phyloP scores from a whole-genome alignment of 2,329 filamentous ascomycete genomes.

The Phialophora tarda region DNA sequence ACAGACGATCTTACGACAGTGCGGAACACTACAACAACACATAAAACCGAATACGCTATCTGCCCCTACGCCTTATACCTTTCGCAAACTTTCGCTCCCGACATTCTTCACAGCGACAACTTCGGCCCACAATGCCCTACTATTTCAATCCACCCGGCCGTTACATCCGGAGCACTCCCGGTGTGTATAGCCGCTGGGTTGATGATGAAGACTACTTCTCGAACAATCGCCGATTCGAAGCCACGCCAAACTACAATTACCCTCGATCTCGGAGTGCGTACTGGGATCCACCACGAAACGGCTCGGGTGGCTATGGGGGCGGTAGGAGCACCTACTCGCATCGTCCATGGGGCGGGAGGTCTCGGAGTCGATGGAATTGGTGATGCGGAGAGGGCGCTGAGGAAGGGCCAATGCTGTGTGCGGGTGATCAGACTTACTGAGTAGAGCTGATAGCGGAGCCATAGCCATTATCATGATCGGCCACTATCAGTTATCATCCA shows the following conservation, averaged over 20 bases:
- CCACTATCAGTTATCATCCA: too few relatives aligned
- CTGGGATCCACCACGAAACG: not conserved
- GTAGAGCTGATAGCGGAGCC: too few relatives aligned
- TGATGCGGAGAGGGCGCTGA: not conserved
- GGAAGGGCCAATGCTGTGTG: not conserved
- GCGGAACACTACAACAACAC: not conserved
- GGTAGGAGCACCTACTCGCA: not conserved
- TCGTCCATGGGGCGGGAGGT: not conserved
- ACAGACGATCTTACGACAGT: not conserved
- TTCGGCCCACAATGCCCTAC: not conserved
- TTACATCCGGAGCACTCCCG: not conserved
- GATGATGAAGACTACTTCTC: not conserved
- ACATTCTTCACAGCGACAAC: not conserved
- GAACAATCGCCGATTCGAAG: not conserved
- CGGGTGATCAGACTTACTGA: not conserved
- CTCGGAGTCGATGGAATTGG: not conserved
- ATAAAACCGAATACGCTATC: not conserved
- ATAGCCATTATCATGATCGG: not conserved
- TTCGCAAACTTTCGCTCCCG: not conserved
- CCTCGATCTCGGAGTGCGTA: not conserved
- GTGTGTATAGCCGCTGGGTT: not conserved
- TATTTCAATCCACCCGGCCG: not conserved
- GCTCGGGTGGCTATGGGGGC: not conserved
- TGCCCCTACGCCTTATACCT: not conserved
- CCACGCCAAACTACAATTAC: not conserved